Evolutionary conservation across 129 eudicot genomes (phyloP), one percentile per base, ranked within the genome.

Genomic region (Saussurea involucrata): DNA sequence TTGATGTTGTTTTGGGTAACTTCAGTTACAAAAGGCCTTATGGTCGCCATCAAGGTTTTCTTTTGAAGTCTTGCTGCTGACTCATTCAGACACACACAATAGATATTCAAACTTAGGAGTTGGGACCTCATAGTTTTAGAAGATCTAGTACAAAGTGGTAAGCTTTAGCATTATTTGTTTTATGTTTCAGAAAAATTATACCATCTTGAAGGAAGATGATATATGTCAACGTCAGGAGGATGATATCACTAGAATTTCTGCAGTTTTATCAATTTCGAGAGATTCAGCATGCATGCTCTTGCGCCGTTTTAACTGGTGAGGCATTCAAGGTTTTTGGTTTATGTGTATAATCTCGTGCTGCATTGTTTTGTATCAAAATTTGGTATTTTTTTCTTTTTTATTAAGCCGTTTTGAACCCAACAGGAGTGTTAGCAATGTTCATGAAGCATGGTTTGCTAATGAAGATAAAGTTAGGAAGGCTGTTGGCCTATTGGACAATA

Each of bases 361-460:
- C 32, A 34, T 69, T 69, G 49, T 66, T 22, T 4, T 60, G 42
- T 68, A 22, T 69, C 34, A 8, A 13, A 53, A 18, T 29, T 61
- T 68, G 9, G 33, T n/a, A 28, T 24, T 3, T 18, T 3, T 18
- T 63, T 27, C 21, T 20, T 25, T 27, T 63, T 24, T 24, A 63
- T 72, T 32, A 44, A 66, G 66, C 22, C 20, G 68, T 18, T 40
- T 66, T 27, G 61, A 37, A 36, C 6, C 20, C 4, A 82, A 64
- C 71, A 95, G 99, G 98, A 90, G 80, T 83, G 94, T 95, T 55
- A 86, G 79, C 72, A 81, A 82, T 68, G 97, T 95, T 76, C 92
- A 89, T 13, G 99, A 95, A 76, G 96, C 82, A 57, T 95, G 99
- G 99, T 95, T 95, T 88, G 90, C 96, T 69, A 87, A 95, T 78